Evolutionary conservation across 1,284 basidiomycete genomes (phyloP).

Genomic region (Puccinia triticina): DNA sequence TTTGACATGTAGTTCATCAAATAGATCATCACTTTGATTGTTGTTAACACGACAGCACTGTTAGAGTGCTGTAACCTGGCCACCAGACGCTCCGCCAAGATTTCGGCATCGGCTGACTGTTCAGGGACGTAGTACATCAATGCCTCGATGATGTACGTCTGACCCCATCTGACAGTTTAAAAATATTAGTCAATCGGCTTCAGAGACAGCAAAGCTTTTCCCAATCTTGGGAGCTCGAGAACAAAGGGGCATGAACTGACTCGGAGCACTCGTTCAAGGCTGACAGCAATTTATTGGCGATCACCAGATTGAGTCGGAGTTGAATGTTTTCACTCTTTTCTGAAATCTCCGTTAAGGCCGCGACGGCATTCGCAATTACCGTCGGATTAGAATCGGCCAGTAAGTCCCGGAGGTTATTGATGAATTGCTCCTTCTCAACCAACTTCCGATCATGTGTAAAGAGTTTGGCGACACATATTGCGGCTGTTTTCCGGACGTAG

Average conservation of each 20-base stretch:
- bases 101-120: constrained; percentile 81
- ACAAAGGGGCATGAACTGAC: constrained; percentile 64
- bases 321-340: constrained; percentile 82
- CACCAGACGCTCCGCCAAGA: constrained; percentile 89
- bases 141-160: constrained; percentile 96
- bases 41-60: constrained; percentile 89
- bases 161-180: constrained; percentile 77
- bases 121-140: constrained; percentile 90
- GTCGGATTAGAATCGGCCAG: constrained; percentile 92
- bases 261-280: constrained; percentile 88
- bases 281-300: constrained; percentile 79
- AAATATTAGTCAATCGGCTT: background rate
- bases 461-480: constrained; percentile 86
- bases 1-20: constrained; percentile 99
- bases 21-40: constrained; percentile 92
- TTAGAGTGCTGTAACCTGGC: constrained; percentile 89
- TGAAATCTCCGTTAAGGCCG: constrained; percentile 85
- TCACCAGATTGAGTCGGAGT: constrained; percentile 78
- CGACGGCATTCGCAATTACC: constrained; percentile 91
- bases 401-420: constrained; percentile 80
- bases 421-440: constrained; percentile 81
- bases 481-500: constrained; percentile 94
- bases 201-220: background rate
- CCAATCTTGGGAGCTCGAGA: background rate
- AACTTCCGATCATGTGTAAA: constrained; percentile 80